A percentile compares a stretch with the other conserved stretches of the same genome.
phyloP scores from a whole-genome alignment of 2,329 filamentous ascomycete species.

The Penicillium sp. region DNA sequence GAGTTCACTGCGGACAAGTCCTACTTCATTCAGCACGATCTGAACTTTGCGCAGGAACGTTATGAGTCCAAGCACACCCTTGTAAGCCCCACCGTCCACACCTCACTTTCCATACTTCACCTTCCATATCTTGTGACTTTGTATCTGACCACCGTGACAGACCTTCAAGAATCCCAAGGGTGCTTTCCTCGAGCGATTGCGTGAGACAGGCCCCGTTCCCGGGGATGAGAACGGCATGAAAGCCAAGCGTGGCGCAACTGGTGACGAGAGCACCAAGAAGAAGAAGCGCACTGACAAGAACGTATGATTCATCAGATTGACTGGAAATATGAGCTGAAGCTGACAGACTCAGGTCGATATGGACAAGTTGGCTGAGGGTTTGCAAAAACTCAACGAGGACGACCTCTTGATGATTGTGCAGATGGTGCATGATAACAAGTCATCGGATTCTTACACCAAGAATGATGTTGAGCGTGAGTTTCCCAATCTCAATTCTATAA shows the following conservation, averaged over 20 bases:
- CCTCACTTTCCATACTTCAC: too few relatives aligned
- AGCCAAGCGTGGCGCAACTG: constrained; percentile 52
- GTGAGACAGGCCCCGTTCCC: constrained; percentile 79
- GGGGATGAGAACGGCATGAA: constrained; percentile 62
- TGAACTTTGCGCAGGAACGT: constrained; percentile 76
- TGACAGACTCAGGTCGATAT: constrained; percentile 61
- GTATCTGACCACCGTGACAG: constrained; percentile 42
- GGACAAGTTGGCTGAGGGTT: constrained; percentile 90
- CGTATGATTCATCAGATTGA: constrained; percentile 32
- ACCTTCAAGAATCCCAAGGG: constrained; percentile 90
- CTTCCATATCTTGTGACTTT: too few relatives aligned
- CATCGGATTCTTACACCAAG: constrained; percentile 87
- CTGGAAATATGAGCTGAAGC: not conserved
- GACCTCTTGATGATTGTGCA: constrained; percentile 92
- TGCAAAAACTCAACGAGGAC: constrained; percentile 86
- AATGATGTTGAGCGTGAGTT: constrained; percentile 89
- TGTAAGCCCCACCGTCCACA: too few relatives aligned
- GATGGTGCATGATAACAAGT: constrained; percentile 97
- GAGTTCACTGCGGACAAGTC: constrained; percentile 84
- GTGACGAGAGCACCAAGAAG: constrained; percentile 66
- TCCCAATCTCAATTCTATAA: not conserved
- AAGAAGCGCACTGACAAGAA: constrained; percentile 63
- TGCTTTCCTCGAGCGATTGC: constrained; percentile 70
- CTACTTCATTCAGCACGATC: constrained; percentile 73
- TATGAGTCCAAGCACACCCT: constrained; percentile 81